phyloP scores from a whole-genome alignment of 1,284 basidiomycete species.

The Schizopora paradoxa region DNA sequence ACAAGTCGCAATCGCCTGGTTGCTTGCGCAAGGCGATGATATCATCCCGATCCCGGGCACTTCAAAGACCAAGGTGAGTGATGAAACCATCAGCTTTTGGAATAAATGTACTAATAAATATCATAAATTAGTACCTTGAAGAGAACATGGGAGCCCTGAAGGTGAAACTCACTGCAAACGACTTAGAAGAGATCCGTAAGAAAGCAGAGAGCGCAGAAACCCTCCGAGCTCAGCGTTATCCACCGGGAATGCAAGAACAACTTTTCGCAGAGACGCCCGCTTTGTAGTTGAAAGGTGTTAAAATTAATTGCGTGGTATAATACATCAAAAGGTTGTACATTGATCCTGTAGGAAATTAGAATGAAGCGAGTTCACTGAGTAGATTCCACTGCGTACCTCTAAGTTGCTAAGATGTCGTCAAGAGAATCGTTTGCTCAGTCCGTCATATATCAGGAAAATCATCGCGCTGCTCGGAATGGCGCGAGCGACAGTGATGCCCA shows the following conservation, averaged over 20 bases:
- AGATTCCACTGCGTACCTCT: too few relatives aligned
- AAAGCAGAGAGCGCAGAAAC: slow-evolving; percentile 26
- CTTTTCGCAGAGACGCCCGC: slow-evolving; percentile 2
- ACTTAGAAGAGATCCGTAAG: slow-evolving; percentile 30
- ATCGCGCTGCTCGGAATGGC: slow-evolving; percentile 88
- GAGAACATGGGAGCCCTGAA: slow-evolving; percentile 34
- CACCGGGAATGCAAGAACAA: neutral
- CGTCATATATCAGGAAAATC: slow-evolving; percentile 89
- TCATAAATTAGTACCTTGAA: slow-evolving; percentile 31
- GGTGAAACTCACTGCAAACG: slow-evolving; percentile 29
- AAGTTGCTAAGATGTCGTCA: too few relatives aligned
- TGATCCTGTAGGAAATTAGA: too few relatives aligned
- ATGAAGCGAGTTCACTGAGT: too few relatives aligned
- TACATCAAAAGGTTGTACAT: too few relatives aligned
- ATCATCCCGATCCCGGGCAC: slow-evolving; percentile 32
- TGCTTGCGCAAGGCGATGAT: slow-evolving; percentile 35
- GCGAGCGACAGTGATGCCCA: slow-evolving; percentile 86
- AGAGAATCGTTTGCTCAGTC: slow-evolving; percentile 55
- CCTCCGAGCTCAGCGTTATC: slow-evolving; percentile 20
- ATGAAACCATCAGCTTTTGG: neutral
- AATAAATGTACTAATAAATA: neutral
- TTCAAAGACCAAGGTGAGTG: slow-evolving; percentile 26
- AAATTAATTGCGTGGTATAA: too few relatives aligned
- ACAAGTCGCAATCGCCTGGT: slow-evolving; percentile 45
- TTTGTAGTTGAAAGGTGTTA: too few relatives aligned